Percentiles rank a stretch among this genome's conserved stretches.
Evolutionary conservation across 306 rosid species (phyloP).

Genomic region (Astragalus membranaceus): DNA sequence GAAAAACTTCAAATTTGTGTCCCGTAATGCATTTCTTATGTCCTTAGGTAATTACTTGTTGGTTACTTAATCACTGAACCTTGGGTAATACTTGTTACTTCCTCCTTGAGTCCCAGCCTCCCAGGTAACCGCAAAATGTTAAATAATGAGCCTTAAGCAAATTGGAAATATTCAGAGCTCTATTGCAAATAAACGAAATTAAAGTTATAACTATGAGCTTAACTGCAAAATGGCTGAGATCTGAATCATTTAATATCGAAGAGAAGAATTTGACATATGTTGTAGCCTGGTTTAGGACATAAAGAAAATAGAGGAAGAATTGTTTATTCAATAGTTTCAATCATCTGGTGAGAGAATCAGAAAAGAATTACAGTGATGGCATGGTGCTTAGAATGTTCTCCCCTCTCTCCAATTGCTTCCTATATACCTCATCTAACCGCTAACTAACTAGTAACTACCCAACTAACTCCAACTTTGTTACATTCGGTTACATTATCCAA

Average conservation of each 20-base stretch:
- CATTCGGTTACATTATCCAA: background rate
- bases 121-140: background rate
- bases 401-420: background rate
- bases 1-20: background rate
- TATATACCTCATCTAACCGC: background rate
- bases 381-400: background rate
- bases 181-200: background rate
- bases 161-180: background rate
- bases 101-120: slow-evolving; percentile 7
- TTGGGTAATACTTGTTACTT: background rate
- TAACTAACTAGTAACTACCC: no score
- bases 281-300: background rate
- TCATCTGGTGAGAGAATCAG: background rate
- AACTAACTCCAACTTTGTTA: background rate
- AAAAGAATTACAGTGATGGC: background rate
- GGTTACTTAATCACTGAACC: background rate
- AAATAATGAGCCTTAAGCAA: background rate
- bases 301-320: no score
- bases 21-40: background rate
- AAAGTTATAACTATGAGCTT: background rate
- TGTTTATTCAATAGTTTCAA: background rate
- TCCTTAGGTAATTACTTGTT: background rate
- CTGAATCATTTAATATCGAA: slow-evolving; percentile 1
- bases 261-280: background rate
- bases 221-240: background rate